Evolutionary conservation across 176 grass and related monocot species (phyloP).

Genomic region (Lolium multiflorum): DNA sequence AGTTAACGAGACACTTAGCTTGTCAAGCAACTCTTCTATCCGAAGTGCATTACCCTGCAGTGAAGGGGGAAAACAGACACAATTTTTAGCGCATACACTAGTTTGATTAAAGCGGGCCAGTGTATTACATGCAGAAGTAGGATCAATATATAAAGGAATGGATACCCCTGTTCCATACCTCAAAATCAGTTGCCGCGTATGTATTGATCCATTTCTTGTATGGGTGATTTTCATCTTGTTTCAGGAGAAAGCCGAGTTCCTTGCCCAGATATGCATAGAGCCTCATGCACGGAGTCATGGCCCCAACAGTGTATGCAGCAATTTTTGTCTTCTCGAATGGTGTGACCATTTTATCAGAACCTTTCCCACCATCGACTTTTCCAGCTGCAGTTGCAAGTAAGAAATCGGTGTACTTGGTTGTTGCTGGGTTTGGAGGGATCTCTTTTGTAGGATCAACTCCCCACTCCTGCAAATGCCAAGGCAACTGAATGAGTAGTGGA

Average conservation of each 20-base stretch:
- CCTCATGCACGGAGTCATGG: slow-evolving; percentile 92
- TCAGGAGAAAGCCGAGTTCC: slow-evolving; percentile 61
- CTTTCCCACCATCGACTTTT: slow-evolving; percentile 87
- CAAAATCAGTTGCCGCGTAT: slow-evolving; percentile 74
- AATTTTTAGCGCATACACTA: slow-evolving; percentile 28
- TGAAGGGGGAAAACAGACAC: background rate
- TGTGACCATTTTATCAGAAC: slow-evolving; percentile 84
- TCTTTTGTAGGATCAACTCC: slow-evolving; percentile 82
- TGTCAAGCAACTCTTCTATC: slow-evolving; percentile 96
- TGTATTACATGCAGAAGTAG: slow-evolving; percentile 30
- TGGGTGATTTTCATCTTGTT: slow-evolving; percentile 68
- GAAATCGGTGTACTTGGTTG: slow-evolving; percentile 89
- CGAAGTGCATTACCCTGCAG: slow-evolving; percentile 69
- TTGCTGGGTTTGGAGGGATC: slow-evolving; percentile 62
- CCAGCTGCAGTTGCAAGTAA: slow-evolving; percentile 86
- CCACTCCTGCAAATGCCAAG: slow-evolving; percentile 76
- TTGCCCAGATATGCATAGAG: slow-evolving; percentile 91
- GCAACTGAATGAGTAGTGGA: slow-evolving; percentile 11
- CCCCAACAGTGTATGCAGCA: slow-evolving; percentile 92
- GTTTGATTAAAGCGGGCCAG: background rate
- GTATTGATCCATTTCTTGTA: slow-evolving; percentile 88
- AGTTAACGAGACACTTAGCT: slow-evolving; percentile 87
- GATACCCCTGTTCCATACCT: slow-evolving; percentile 60
- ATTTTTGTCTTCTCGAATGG: slow-evolving; percentile 99
- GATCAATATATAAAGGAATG: background rate